Percentiles rank a stretch among this genome's conserved stretches.
Evolutionary conservation across 2,329 filamentous ascomycete genomes (phyloP).

Genomic region (Sordariomycetes sp.): DNA sequence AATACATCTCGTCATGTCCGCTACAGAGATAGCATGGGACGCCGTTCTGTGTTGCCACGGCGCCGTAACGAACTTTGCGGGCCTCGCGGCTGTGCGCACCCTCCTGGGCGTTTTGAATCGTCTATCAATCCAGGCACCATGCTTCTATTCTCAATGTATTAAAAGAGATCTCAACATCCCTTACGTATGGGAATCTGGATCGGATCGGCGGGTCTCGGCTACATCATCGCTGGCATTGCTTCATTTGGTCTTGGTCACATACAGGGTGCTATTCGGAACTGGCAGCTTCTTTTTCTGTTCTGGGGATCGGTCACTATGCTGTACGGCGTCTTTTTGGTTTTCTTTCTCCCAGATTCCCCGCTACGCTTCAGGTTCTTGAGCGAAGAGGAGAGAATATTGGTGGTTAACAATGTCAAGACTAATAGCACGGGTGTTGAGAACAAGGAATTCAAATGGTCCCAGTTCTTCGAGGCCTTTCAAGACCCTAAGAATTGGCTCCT

Average conservation of each 20-base stretch:
- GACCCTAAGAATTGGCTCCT: constrained; percentile 48
- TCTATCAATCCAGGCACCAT: too few species aligned
- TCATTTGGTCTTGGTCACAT: constrained; percentile 9
- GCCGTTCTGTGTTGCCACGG: too few species aligned
- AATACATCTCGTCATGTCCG: too few species aligned
- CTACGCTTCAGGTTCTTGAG: constrained; percentile 38
- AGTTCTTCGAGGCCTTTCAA: constrained; percentile 35
- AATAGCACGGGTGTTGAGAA: constrained; percentile 35
- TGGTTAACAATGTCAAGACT: constrained; percentile 55
- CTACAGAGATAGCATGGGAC: too few species aligned
- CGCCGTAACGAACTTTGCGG: too few species aligned
- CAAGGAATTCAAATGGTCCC: constrained; percentile 33
- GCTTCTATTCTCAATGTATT: too few species aligned
- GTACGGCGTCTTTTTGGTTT: constrained; percentile 20
- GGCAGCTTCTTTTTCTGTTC: not conserved
- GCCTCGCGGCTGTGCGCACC: too few species aligned
- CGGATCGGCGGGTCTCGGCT: constrained; percentile 14
- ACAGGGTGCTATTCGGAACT: not conserved
- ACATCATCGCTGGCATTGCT: constrained; percentile 13
- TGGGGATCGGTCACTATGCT: constrained; percentile 17
- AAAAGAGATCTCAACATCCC: too few species aligned
- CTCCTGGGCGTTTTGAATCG: too few species aligned
- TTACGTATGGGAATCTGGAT: constrained; percentile 16
- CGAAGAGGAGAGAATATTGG: constrained; percentile 52
- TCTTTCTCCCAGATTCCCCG: constrained; percentile 26